Evolutionary conservation across 1,284 basidiomycete species (phyloP), one percentile per base, ranked within the genome.

Genomic region (Ceratobasidium theobromae): DNA sequence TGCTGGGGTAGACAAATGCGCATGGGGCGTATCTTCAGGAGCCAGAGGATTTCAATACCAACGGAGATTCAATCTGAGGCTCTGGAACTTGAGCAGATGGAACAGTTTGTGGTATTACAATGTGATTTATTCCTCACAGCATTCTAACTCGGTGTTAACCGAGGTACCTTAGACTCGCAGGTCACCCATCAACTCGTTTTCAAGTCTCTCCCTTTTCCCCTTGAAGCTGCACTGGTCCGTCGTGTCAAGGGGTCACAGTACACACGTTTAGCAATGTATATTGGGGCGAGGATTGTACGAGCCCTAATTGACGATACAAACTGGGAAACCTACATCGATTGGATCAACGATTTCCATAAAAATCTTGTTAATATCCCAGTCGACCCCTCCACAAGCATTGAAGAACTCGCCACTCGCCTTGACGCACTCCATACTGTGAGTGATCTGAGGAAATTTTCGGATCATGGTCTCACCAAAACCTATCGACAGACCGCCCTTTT

Each of bases 341-440:
- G 57, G 57, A 60, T 60, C 18, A 46, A 60, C 23, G n/a, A 32
- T 9, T 60, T 60, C 18, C 57, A 60, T 8, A 35, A 27, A 38
- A 25, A 23, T 60, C 28, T 16, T 38, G 35, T 8, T n/a, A n/a
- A n/a, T n/a, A 38, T 8, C 35, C 35, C 35, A 38, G 35, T 38
- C 35, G 8, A 16, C 35, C 35, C 16, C 16, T 8, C 16, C 9
- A 16, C 8, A 16, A 38, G 35, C 35, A 38, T 1, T 32, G 4
- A 38, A 27, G 18, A 54, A 4, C 35, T 54, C 5, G 32, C 11
- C 28, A 21, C 32, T 5, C 35, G 28, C 9, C 25, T 54, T 5
- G 30, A 16, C 5, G 28, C 30, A 21, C n/a, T 23, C 18, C 25
- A 41, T 18, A 33, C 18, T 41, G 53, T 54, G 35, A 38, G 53